Base-by-base conservation (phyloP, 179 eudicot species). In the Spergularia azorica region DNA sequence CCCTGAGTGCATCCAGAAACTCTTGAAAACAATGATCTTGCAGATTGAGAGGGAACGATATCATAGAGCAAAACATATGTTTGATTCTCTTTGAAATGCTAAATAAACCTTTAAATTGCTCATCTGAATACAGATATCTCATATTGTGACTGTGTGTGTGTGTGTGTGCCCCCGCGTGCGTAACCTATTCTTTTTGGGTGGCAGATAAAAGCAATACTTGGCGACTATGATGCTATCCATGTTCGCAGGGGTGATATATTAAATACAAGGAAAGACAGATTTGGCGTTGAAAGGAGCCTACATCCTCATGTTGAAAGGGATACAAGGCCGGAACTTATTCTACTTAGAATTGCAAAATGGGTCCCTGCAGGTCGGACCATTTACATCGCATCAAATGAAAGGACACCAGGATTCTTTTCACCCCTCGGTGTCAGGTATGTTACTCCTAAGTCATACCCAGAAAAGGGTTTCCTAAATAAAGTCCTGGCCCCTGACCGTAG, bases 231-330 rank as follows among this genome's bases (percentile, higher is more conserved):
- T 89, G 98, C 98, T 75, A 84, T 93, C 17, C 98, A 95, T 89
- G 98, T 95, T 69, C 93, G 98, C 2, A 89, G 98, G 58, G 98
- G 98, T 71, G 98, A 95, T 85, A 89, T 75, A 63, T 32, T 95
- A 70, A 95, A 93, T 83, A 93, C 92, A 39, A 87, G 97, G 76
- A 95, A 88, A 85, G 98, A 95, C 80, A 84, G 97, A 51, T 86
- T 82, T 82, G 98, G 98, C 17, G 93, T 89, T 71, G 88, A 72
- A 7, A 83, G 97, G 73, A 86, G 82, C 72, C 70, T 83, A 50
- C 98, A 95, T 84, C 98, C 98, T 79, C 98, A 93, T 87, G 80
- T 90, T 59, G 97, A 91, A 62, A 86, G 98, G 84, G 98, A 95
- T 82, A 95, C 98, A 39, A 88, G 88, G 50, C 89, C 98, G 1